Conservation (phyloP, 768 basidiomycete species). For the Crassisporium funariophilum region DNA sequence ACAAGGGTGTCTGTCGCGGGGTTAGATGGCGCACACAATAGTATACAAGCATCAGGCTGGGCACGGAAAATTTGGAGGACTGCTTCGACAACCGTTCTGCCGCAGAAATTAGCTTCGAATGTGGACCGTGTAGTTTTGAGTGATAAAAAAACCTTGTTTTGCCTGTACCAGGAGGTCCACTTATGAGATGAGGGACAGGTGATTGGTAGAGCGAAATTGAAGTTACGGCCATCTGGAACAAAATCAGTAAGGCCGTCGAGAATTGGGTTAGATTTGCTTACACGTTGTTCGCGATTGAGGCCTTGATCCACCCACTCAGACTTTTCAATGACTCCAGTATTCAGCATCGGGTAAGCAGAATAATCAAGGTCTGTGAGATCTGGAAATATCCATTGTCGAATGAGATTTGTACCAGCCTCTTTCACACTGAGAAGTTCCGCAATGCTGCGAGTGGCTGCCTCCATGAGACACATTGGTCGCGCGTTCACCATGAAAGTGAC, state of each 20-base stretch:
- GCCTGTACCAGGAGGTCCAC: conserved; percentile 54
- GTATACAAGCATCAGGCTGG: conserved; percentile 47
- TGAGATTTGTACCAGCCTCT: conserved; percentile 27
- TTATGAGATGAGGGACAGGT: conserved; percentile 49
- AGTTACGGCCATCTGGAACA: conserved; percentile 41
- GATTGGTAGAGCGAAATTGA: conserved; percentile 45
- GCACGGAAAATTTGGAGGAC: conserved; percentile 52
- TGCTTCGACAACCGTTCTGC: conserved; percentile 49
- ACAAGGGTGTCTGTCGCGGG: conserved; percentile 53
- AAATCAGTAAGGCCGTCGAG: neutral
- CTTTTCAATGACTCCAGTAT: conserved; percentile 26
- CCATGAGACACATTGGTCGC: conserved; percentile 44
- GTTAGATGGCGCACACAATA: conserved; percentile 54
- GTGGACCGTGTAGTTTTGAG: too few species aligned
- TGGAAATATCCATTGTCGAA: conserved; percentile 49
- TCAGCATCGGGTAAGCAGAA: conserved; percentile 22
- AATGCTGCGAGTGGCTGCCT: conserved; percentile 36
- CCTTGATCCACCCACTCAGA: conserved; percentile 47
- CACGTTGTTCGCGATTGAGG: conserved; percentile 49
- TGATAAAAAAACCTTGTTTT: conserved; percentile 43
- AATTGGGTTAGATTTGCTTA: conserved; percentile 14
- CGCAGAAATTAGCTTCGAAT: neutral
- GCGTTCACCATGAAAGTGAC: conserved; percentile 51
- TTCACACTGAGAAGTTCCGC: conserved; percentile 23
- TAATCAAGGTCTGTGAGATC: conserved; percentile 31